phyloP scores from a whole-genome alignment of 257 asterid species.

The Thymus mandschuricus region DNA sequence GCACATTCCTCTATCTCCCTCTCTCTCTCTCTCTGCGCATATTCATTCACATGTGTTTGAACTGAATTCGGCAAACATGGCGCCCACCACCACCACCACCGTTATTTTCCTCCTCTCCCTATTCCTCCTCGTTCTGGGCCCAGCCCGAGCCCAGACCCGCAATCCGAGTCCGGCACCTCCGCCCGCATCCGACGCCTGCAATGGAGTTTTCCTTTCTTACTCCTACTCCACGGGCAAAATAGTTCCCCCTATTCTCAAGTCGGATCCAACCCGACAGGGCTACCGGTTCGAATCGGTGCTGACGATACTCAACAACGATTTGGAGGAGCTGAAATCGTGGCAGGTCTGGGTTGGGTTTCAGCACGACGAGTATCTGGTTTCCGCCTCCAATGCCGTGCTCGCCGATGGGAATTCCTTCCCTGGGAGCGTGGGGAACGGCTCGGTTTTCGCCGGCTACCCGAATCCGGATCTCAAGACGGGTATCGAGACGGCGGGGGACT shows the following conservation, averaged over 20 bases:
- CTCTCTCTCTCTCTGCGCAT: conserved; percentile 30
- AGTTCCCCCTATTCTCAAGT: conserved; percentile 56
- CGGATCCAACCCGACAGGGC: conserved; percentile 48
- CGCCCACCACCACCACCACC: conserved; percentile 11
- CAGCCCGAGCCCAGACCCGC: conserved; percentile 39
- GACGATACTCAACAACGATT: conserved; percentile 65
- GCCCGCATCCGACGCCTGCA: conserved; percentile 59
- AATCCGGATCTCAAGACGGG: conserved; percentile 86
- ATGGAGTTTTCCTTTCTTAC: conserved; percentile 66
- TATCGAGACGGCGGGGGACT: conserved; percentile 88
- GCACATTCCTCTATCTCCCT: not conserved
- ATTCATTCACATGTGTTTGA: conserved; percentile 31
- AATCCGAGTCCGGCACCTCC: conserved; percentile 41
- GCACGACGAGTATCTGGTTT: conserved; percentile 74
- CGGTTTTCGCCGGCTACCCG: conserved; percentile 81
- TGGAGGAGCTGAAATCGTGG: conserved; percentile 76
- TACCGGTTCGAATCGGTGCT: conserved; percentile 78
- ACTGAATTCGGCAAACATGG: conserved; percentile 43
- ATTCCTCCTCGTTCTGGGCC: conserved; percentile 27
- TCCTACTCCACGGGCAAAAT: conserved; percentile 44
- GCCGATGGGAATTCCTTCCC: conserved; percentile 79
- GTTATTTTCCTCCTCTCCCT: conserved; percentile 15
- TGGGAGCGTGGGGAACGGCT: conserved; percentile 71
- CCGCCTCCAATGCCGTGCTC: conserved; percentile 78
- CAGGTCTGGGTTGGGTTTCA: conserved; percentile 80